A percentile compares a stretch with the other conserved stretches of the same genome.
These are phyloP conservation scores for Vanrija humicola DNA, from an alignment of 1,284 basidiomycete species.

Conservation along the genomic window DNA sequence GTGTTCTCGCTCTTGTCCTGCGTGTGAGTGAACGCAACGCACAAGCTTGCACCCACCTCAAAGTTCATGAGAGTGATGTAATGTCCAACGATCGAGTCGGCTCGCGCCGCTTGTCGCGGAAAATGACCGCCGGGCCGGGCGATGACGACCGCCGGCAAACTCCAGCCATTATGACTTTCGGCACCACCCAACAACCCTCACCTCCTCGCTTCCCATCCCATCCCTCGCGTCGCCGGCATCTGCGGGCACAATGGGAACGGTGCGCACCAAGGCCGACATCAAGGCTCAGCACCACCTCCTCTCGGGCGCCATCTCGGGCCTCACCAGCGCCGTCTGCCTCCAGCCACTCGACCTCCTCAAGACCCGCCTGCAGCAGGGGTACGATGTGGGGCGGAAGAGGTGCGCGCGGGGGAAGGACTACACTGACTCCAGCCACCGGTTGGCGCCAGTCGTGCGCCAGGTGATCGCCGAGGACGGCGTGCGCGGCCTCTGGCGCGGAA, in stretches of 20 bases:
- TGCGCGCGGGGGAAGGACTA: background rate
- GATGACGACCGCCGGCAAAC: constrained; percentile 5
- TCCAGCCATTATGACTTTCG: background rate
- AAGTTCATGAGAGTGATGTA: constrained; percentile 13
- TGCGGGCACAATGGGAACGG: background rate
- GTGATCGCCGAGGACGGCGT: constrained; percentile 50
- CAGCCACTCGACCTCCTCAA: constrained; percentile 72
- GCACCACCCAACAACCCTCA: background rate
- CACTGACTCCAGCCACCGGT: constrained; percentile 23
- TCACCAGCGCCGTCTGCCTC: constrained; percentile 44
- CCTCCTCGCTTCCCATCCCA: background rate
- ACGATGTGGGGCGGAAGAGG: constrained; percentile 28
- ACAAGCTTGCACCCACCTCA: constrained; percentile 2
- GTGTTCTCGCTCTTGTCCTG: constrained; percentile 22
- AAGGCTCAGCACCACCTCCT: constrained; percentile 46
- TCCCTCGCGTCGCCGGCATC: background rate
- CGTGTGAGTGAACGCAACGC: background rate
- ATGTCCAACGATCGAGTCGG: constrained; percentile 2
- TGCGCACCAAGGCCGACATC: background rate
- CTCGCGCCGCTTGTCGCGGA: background rate
- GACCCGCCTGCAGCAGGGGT: constrained; percentile 72
- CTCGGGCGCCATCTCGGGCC: constrained; percentile 46
- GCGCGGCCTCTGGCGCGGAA: constrained; percentile 67
- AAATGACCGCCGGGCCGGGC: background rate
- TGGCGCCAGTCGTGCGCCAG: constrained; percentile 27